Evolutionary conservation across 441 rosid genomes (phyloP).

Genomic region (Geranium incanum): DNA sequence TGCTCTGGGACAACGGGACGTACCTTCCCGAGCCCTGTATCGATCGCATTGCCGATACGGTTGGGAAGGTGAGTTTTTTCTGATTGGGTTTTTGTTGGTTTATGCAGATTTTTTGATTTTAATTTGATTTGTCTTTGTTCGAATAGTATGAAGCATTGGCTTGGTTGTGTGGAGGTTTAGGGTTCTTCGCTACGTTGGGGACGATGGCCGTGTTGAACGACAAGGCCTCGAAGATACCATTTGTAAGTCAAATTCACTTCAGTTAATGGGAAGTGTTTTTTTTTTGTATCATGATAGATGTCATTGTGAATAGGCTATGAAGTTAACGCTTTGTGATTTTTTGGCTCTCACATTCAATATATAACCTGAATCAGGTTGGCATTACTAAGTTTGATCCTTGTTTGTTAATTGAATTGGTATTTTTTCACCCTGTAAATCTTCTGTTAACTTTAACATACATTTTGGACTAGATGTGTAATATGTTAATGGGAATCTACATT

Average conservation of each 20-base stretch:
- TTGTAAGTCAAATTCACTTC: slow-evolving; percentile 39
- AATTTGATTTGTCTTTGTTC: not conserved
- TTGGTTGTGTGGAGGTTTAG: slow-evolving; percentile 90
- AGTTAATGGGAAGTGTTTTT: not conserved
- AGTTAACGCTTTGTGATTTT: too few relatives aligned
- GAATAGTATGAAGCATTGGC: slow-evolving; percentile 85
- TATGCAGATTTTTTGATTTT: not conserved
- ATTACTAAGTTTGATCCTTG: too few relatives aligned
- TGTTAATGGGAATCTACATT: too few relatives aligned
- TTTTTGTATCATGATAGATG: too few relatives aligned
- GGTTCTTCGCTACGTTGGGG: slow-evolving; percentile 67
- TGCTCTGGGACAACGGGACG: slow-evolving; percentile 88
- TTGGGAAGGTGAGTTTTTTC: slow-evolving; percentile 61
- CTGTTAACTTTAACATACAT: too few relatives aligned
- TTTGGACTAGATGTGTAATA: too few relatives aligned
- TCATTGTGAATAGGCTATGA: too few relatives aligned
- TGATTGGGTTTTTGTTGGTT: not conserved
- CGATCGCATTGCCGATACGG: slow-evolving; percentile 92
- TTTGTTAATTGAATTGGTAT: too few relatives aligned
- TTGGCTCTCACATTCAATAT: too few relatives aligned
- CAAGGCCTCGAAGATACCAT: slow-evolving; percentile 83
- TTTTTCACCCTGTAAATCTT: too few relatives aligned
- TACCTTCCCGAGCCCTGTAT: slow-evolving; percentile 79
- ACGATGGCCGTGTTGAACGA: slow-evolving; percentile 68
- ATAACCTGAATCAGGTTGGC: too few relatives aligned